Percentiles rank a stretch among this genome's conserved stretches.
Conservation (phyloP, 768 basidiomycete species). For the Mrakia gelida region DNA sequence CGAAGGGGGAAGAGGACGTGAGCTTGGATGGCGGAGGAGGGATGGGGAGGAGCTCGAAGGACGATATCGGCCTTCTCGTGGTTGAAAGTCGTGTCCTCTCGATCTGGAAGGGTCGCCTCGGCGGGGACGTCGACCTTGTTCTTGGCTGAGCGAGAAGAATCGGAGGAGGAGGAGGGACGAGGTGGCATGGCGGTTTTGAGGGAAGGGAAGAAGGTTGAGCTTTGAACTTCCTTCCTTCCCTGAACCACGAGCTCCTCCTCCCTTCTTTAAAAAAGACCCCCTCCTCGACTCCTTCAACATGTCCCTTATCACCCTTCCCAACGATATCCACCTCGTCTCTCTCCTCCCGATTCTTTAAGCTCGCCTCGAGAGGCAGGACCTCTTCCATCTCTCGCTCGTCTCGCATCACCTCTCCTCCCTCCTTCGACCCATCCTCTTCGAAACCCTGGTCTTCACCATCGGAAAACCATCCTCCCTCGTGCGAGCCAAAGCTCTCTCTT, state of each 20-base stretch:
- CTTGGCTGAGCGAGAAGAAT: too few species aligned
- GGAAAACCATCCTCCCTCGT: neutral
- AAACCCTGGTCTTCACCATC: neutral
- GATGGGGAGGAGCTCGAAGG: too few species aligned
- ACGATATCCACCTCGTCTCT: neutral
- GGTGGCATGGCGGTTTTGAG: neutral
- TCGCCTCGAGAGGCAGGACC: neutral
- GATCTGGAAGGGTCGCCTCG: too few species aligned
- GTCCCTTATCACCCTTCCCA: neutral
- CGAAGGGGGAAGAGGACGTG: too few species aligned
- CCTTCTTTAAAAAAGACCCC: neutral
- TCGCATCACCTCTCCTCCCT: neutral
- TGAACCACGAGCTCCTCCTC: neutral
- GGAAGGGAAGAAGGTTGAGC: neutral
- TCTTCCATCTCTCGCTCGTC: neutral
- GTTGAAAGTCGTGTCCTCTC: too few species aligned
- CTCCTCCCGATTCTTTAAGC: neutral
- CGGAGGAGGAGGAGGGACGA: too few species aligned
- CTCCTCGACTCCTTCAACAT: neutral
- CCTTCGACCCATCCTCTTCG: slow-evolving; percentile 3
- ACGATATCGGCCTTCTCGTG: too few species aligned
- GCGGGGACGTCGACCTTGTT: too few species aligned
- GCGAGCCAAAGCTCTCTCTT: neutral
- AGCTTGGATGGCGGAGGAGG: too few species aligned
- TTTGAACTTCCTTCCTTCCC: neutral